Evolutionary conservation across 805 yeast genomes (phyloP).

Genomic region (Saccharomycopsis sp.): DNA sequence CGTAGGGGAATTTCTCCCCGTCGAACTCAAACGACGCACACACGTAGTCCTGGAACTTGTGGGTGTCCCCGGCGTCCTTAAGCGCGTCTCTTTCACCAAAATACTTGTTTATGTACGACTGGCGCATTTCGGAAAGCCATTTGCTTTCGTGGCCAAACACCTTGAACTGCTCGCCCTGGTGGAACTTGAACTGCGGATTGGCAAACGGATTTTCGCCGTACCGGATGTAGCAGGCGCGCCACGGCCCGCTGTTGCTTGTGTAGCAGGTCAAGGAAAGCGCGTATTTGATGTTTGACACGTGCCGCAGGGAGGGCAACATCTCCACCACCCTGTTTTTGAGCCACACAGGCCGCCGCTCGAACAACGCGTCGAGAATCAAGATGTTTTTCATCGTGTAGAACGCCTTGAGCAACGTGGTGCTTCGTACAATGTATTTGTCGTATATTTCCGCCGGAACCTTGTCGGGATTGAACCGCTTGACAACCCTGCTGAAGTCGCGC

Average conservation of each 20-base stretch:
- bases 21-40: constrained; percentile 55
- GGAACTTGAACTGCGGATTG: constrained; percentile 47
- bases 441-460: background rate
- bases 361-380: constrained; percentile 35
- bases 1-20: constrained; percentile 61
- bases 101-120: constrained; percentile 24
- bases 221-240: constrained; percentile 79
- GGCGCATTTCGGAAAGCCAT: constrained; percentile 24
- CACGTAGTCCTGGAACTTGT: constrained; percentile 28
- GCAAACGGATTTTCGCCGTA: constrained; percentile 73
- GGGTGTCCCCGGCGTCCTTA: constrained; percentile 16
- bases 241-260: constrained; percentile 83
- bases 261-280: constrained; percentile 84
- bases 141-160: constrained; percentile 31
- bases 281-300: constrained; percentile 45
- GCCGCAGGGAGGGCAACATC: constrained; percentile 41
- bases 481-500: background rate
- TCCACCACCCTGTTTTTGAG: constrained; percentile 63
- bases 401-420: background rate
- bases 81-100: constrained; percentile 19
- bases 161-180: constrained; percentile 84
- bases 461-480: background rate
- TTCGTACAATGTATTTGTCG: background rate
- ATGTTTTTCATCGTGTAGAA: constrained; percentile 3
- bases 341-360: constrained; percentile 77